Conservation (phyloP, 2,329 filamentous ascomycete species). For the Phyllosticta paracitricarpa region DNA sequence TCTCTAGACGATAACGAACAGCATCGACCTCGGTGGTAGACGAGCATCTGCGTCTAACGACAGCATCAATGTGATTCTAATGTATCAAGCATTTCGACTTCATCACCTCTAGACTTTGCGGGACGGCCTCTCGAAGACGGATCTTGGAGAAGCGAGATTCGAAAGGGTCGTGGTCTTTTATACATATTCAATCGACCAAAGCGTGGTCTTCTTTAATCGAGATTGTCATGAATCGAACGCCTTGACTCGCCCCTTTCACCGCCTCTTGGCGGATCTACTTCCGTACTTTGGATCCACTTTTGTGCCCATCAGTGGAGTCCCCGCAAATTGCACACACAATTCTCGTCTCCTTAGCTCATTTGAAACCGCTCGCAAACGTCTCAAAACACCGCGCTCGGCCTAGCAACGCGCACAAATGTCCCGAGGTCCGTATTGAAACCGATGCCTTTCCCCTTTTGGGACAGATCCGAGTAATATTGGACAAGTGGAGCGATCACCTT, state of each 20-base stretch:
- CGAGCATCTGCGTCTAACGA: not conserved
- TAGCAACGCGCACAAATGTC: not conserved
- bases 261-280: not conserved
- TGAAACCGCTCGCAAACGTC: not conserved
- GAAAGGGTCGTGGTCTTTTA: not conserved
- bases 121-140: not conserved
- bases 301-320: not conserved
- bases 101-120: not conserved
- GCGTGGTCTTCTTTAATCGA: not conserved
- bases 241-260: not conserved
- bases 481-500: not conserved
- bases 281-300: not conserved
- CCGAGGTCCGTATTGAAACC: not conserved
- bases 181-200: not conserved
- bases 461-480: not conserved
- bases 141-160: not conserved
- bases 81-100: not conserved
- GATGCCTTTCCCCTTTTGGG: not conserved
- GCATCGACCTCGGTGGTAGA: not conserved
- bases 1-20: slow-evolving; percentile 14
- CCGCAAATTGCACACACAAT: not conserved
- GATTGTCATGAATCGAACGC: not conserved
- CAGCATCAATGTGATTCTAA: not conserved
- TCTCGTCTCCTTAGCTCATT: not conserved
- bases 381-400: not conserved